Percentiles rank a stretch among this genome's conserved stretches.
Evolutionary conservation across 1,139 yeast species (phyloP).

Genomic region (Zygoascus meyerae): DNA sequence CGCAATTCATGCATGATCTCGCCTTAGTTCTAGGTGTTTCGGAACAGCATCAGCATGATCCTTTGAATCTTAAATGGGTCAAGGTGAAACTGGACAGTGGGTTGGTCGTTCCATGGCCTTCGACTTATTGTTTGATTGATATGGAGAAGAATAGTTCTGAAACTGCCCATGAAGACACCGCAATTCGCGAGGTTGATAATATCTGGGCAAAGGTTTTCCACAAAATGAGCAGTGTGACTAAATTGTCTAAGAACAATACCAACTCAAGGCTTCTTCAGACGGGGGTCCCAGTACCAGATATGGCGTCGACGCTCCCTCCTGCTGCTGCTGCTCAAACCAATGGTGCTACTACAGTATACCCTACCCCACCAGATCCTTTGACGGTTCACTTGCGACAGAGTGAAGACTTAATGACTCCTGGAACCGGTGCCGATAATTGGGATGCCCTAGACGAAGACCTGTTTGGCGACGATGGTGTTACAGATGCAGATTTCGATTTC

Average conservation of each 20-base stretch:
- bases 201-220: slow-evolving; percentile 7
- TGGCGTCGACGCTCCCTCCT: background rate
- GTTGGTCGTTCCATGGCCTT: slow-evolving; percentile 18
- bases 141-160: background rate
- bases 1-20: slow-evolving; percentile 41
- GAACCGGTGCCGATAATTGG: slow-evolving; percentile 29
- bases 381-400: background rate
- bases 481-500: slow-evolving; percentile 40
- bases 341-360: slow-evolving; percentile 25
- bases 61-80: slow-evolving; percentile 20
- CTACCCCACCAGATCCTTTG: slow-evolving; percentile 37
- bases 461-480: slow-evolving; percentile 39
- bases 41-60: background rate
- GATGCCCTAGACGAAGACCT: slow-evolving; percentile 37
- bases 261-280: background rate
- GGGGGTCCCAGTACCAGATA: background rate
- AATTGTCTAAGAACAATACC: background rate
- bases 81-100: slow-evolving; percentile 17
- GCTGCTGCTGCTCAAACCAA: background rate
- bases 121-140: slow-evolving; percentile 19
- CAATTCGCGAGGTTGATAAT: background rate
- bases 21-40: background rate
- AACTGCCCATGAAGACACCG: slow-evolving; percentile 17
- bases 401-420: slow-evolving; percentile 18
- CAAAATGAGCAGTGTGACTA: slow-evolving; percentile 5